Conservation (phyloP, 345 rosid species). For the Clarkia xantiana region DNA sequence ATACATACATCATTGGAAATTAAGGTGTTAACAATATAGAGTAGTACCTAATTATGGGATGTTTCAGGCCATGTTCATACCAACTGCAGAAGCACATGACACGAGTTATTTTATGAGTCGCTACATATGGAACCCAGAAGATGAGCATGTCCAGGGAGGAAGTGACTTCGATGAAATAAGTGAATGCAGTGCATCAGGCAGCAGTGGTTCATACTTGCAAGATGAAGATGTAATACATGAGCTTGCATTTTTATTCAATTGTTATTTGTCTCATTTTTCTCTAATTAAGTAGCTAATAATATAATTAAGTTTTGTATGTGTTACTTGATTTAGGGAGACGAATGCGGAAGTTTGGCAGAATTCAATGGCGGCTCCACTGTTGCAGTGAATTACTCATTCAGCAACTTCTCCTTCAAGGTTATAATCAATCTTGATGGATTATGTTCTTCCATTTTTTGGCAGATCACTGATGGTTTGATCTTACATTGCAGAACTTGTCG, state of each 20-base stretch:
- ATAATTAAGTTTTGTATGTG: neutral
- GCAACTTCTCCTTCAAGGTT: conserved; percentile 94
- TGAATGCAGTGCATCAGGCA: conserved; percentile 37
- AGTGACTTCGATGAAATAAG: conserved; percentile 76
- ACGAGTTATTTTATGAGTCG: conserved; percentile 94
- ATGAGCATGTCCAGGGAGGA: conserved; percentile 58
- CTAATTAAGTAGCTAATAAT: neutral
- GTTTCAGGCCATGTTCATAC: conserved; percentile 85
- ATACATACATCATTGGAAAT: too few species aligned
- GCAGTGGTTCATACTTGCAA: conserved; percentile 54
- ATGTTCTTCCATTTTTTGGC: neutral
- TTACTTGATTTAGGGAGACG: conserved; percentile 53
- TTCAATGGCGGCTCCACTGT: conserved; percentile 45
- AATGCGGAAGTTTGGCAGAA: conserved; percentile 68
- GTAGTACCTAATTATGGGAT: neutral
- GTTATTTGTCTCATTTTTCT: neutral
- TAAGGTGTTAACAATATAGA: too few species aligned
- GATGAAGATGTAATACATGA: conserved; percentile 56
- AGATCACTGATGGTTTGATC: neutral
- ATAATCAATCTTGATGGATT: conserved; percentile 6
- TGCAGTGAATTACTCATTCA: conserved; percentile 74
- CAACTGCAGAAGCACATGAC: conserved; percentile 69
- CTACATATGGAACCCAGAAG: conserved; percentile 81
- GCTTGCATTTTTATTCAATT: neutral
- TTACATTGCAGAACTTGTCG: conserved; percentile 46